Percentiles rank a stretch among this genome's conserved stretches.
Evolutionary conservation across 768 basidiomycete species (phyloP).

Genomic region (Gymnopilus dilepis): DNA sequence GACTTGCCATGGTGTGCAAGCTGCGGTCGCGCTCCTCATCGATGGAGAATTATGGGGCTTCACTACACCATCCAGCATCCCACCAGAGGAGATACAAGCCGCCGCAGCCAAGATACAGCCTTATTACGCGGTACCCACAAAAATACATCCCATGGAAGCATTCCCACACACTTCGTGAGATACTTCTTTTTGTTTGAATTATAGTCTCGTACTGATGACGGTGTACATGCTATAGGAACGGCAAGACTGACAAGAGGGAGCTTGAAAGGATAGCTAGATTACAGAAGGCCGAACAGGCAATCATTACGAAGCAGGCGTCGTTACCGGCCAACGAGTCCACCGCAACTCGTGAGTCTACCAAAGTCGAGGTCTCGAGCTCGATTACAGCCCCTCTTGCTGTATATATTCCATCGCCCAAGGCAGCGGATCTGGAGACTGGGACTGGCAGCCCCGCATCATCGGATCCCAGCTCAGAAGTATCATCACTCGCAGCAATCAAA

Average conservation of each 20-base stretch:
- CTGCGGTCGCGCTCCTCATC: slow-evolving; percentile 56
- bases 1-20: slow-evolving; percentile 47
- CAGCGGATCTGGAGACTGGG: slow-evolving; percentile 15
- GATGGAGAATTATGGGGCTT: slow-evolving; percentile 62
- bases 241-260: slow-evolving; percentile 55
- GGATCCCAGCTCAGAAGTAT: slow-evolving; percentile 31
- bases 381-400: slow-evolving; percentile 20
- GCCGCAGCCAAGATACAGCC: slow-evolving; percentile 59
- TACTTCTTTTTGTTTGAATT: no score
- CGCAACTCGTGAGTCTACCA: slow-evolving; percentile 10
- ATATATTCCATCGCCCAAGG: slow-evolving; percentile 16
- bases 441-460: slow-evolving; percentile 16
- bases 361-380: slow-evolving; percentile 1
- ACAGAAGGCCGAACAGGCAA: not conserved
- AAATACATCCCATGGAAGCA: slow-evolving; percentile 45
- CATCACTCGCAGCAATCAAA: slow-evolving; percentile 35
- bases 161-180: slow-evolving; percentile 60
- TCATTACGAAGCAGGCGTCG: not conserved
- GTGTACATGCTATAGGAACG: slow-evolving; percentile 40
- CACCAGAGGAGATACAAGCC: slow-evolving; percentile 43
- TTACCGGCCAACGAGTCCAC: slow-evolving; percentile 5
- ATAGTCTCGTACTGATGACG: no score
- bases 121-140: slow-evolving; percentile 62
- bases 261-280: slow-evolving; percentile 44
- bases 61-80: slow-evolving; percentile 44